Base-by-base conservation (phyloP, 495 filamentous ascomycete genomes). In the Jackrogersella minutella region DNA sequence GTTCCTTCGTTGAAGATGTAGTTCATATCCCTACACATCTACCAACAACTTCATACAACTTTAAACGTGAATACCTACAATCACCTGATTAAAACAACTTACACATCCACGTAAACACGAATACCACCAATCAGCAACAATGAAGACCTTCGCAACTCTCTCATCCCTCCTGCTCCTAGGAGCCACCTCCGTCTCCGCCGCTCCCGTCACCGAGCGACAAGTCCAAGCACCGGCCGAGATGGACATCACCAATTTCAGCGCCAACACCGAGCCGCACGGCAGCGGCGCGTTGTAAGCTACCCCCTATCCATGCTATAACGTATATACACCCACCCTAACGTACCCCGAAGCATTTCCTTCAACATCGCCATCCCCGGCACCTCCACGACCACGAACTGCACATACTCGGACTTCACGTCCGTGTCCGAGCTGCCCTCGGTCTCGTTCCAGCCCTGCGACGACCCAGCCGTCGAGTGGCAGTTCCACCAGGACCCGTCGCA, bases 321-420 rank as follows among this genome's bases (percentile, higher is more conserved):
- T 47, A 43, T 46, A 63, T 51, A 54, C 54, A 13, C 13, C 5
- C 3, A 11, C 5, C 26, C 14, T n/a, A 74, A n/a, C n/a, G n/a
- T n/a, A n/a, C n/a, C n/a, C n/a, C n/a, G n/a, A n/a, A n/a, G 71
- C 22, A 69, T 74, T 22, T 59, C 33, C 19, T 74, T 62, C 64
- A 19, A 62, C 62, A n/a, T 74, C 58, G 40, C 50, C 30, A 51
- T 73, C 30, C 41, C 56, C 9, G 43, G 34, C 44, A 65, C 66
- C 11, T n/a, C 44, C 1, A 16, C 58, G 8, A 24, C 11, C 39
- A 70, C 70, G 7, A 54, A 40, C 1, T 74, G 72, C 50, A 6
- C 14, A 1, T 74, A 73, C 64, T 55, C 58, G 3, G 70, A 73
- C 55, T n/a, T 30, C 0, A 58, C 51, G 10, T 70, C 72, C 30